These are phyloP conservation scores for Dictyostelium intermedium DNA, from an alignment of 78 protist species.

Conservation along the genomic window DNA sequence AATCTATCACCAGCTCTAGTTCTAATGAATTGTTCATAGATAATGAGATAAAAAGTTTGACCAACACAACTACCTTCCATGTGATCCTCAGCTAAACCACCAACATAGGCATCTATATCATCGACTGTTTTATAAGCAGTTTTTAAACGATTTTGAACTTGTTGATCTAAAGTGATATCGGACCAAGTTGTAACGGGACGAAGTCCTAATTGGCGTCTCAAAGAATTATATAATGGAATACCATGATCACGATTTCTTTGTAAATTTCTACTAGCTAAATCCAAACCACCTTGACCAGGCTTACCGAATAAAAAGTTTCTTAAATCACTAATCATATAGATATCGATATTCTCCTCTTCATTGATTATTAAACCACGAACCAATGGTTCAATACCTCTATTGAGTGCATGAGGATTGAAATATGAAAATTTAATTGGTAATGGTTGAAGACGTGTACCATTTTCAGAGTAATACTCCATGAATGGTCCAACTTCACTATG, in stretches of 20 bases:
- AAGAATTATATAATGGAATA: constrained; percentile 55
- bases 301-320: constrained; percentile 79
- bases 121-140: constrained; percentile 24
- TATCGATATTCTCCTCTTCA: constrained; percentile 41
- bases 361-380: constrained; percentile 53
- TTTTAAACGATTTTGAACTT: constrained; percentile 11
- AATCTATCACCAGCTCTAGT: constrained; percentile 69
- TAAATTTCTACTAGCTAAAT: constrained; percentile 56
- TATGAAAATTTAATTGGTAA: constrained; percentile 33
- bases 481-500: constrained; percentile 76
- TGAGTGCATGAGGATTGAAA: constrained; percentile 67
- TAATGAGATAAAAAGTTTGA: constrained; percentile 57
- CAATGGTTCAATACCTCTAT: constrained; percentile 31
- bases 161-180: background rate
- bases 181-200: constrained; percentile 59
- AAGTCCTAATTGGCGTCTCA: constrained; percentile 35
- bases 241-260: constrained; percentile 81
- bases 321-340: constrained; percentile 35
- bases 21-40: constrained; percentile 71
- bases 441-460: constrained; percentile 10
- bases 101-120: constrained; percentile 36
- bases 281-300: constrained; percentile 80
- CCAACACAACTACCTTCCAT: constrained; percentile 40
- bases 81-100: constrained; percentile 80
- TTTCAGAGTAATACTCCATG: constrained; percentile 3